Evolutionary conservation across 352 stramenopile genomes (phyloP), one percentile per base, ranked within the genome.

Genomic region (Globisporangium spinosum): DNA sequence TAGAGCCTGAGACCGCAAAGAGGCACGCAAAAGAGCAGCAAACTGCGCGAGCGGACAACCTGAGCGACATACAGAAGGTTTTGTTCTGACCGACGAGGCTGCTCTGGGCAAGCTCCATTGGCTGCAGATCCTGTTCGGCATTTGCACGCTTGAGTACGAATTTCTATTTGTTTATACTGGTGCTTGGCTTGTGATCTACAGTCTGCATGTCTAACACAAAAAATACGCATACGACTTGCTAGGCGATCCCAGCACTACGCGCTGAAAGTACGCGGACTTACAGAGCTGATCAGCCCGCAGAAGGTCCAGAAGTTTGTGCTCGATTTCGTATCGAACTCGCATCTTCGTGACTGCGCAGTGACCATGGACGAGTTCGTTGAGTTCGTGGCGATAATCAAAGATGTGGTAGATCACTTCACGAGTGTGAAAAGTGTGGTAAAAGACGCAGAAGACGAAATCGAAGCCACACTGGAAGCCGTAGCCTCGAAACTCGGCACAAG

Each of bases 251-350:
- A 87, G 51, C 78, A 83, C 23, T 79, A 77, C 53, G 77, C 76
- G 0, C 43, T 51, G 1, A 74, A 79, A 66, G 79, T 89, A 6
- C 71, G 68, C 58, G 82, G 83, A 3, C 76, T 92, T 2, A 68
- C 72, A 1, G 73, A 82, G 13, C 65, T 92, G 1, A 65, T 89
- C 0, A 51, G 69, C 0, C 83, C 73, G 2, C 68, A 58, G 0
- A 74, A 82, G 27, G 68, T 92, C 22, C 83, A 92, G 59, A 75
- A 77, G 22, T 89, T 90, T 62, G 68, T 92, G 10, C 65, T 90
- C 15, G 73, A 84, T 17, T 92, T 88, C 60, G 74, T 82, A 1
- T 78, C 82, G 0, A 69, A 64, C 12, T 62, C 67, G 17, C 64
- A 67, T 2, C 40, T 54, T 20, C 57, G 72, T 3, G 63, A 82